A percentile compares a stretch with the other conserved stretches of the same genome.
Evolutionary conservation across 805 yeast species (phyloP).

Genomic region (Candida morakotiae): DNA sequence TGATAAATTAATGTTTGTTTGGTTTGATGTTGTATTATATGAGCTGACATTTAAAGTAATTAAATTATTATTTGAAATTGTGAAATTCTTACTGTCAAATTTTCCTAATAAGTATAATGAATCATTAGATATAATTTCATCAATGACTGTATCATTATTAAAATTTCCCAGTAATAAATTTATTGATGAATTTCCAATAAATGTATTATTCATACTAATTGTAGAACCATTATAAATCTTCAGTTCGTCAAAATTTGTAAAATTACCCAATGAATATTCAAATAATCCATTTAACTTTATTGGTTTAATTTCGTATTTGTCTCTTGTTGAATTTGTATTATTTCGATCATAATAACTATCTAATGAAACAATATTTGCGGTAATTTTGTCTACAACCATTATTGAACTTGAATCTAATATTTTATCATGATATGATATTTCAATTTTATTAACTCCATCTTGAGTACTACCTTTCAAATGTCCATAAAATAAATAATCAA

Average conservation of each 20-base stretch:
- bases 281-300: constrained; percentile 69
- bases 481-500: constrained; percentile 74
- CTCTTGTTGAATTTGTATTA: constrained; percentile 23
- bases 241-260: constrained; percentile 34
- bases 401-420: constrained; percentile 29
- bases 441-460: constrained; percentile 25
- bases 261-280: constrained; percentile 74
- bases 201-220: constrained; percentile 28
- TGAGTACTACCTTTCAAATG: constrained; percentile 42
- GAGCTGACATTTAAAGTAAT: constrained; percentile 21
- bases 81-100: constrained; percentile 33
- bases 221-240: constrained; percentile 20
- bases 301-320: constrained; percentile 14
- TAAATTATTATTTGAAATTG: constrained; percentile 24
- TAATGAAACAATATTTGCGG: constrained; percentile 44
- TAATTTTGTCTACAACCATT: constrained; percentile 70
- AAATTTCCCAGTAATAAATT: constrained; percentile 31
- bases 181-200: constrained; percentile 38
- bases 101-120: constrained; percentile 46
- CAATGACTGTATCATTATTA: constrained; percentile 29
- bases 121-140: constrained; percentile 23
- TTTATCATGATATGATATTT: constrained; percentile 17
- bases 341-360: constrained; percentile 33
- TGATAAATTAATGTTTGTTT: constrained; percentile 15
- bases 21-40: constrained; percentile 31